Evolutionary conservation across 2,329 filamentous ascomycete genomes (phyloP).

Genomic region (Sclerotinia spermophila): DNA sequence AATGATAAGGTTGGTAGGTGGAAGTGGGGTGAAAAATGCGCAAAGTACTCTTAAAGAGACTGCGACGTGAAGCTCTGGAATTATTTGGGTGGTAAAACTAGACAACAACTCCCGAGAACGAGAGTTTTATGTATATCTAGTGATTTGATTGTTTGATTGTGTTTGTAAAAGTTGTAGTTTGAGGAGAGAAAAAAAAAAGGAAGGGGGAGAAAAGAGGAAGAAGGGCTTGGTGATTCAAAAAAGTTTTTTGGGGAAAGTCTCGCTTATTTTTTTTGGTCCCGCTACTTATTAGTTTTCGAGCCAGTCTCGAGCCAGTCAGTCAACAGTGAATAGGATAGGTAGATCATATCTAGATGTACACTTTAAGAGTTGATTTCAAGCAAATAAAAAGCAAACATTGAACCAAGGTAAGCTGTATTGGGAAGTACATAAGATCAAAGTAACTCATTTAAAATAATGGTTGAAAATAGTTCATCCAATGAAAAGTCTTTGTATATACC

Average conservation of each 20-base stretch:
- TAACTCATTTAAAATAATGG: not conserved
- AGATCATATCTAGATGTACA: too few species aligned
- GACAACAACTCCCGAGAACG: constrained; percentile 47
- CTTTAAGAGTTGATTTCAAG: too few species aligned
- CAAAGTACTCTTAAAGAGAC: constrained; percentile 36
- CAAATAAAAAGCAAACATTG: not conserved
- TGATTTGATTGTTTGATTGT: constrained; percentile 21
- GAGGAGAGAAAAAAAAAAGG: not conserved
- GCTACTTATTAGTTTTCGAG: not conserved
- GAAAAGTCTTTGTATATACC: too few species aligned
- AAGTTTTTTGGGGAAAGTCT: constrained; percentile 13
- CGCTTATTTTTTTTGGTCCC: constrained; percentile 4
- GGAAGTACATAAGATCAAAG: too few species aligned
- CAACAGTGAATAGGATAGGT: not conserved
- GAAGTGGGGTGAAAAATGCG: constrained; percentile 33
- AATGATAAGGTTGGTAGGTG: constrained; percentile 37
- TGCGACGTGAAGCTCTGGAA: constrained; percentile 31
- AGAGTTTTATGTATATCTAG: constrained; percentile 38
- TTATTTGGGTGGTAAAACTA: constrained; percentile 42
- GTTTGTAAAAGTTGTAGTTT: constrained; percentile 9
- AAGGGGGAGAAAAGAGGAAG: not conserved
- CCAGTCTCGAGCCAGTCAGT: not conserved
- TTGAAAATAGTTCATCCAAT: not conserved
- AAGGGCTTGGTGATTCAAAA: constrained; percentile 5
- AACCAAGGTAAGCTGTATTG: not conserved